Percentiles rank a stretch among this genome's conserved stretches.
phyloP scores from a whole-genome alignment of 2,329 filamentous ascomycete species.

The Alternaria viburni region DNA sequence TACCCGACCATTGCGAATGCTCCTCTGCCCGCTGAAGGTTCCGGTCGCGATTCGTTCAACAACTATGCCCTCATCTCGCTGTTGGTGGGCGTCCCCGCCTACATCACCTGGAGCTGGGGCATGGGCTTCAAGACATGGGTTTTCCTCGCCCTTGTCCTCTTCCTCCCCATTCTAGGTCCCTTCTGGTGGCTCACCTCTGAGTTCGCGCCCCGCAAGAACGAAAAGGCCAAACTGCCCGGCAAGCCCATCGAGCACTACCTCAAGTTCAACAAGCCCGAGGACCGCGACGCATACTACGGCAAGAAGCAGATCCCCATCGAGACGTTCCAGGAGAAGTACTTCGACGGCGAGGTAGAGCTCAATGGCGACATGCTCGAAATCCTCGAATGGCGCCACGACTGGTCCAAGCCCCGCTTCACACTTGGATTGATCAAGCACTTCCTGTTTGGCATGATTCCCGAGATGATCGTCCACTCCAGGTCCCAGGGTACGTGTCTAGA shows the following conservation, averaged over 20 bases:
- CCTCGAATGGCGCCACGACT: slow-evolving; percentile 94
- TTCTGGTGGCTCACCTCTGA: slow-evolving; percentile 85
- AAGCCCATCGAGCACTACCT: slow-evolving; percentile 91
- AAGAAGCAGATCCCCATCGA: slow-evolving; percentile 85
- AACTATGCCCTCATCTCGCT: slow-evolving; percentile 77
- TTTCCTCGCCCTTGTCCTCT: slow-evolving; percentile 82
- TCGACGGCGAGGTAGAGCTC: slow-evolving; percentile 92
- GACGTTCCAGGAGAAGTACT: slow-evolving; percentile 98
- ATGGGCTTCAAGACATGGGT: slow-evolving; percentile 87
- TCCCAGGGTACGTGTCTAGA: slow-evolving; percentile 70
- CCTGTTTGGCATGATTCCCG: slow-evolving; percentile 83
- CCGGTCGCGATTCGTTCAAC: slow-evolving; percentile 86
- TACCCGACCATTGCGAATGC: slow-evolving; percentile 91
- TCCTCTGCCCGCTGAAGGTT: slow-evolving; percentile 86
- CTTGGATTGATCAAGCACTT: slow-evolving; percentile 85
- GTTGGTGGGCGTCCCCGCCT: slow-evolving; percentile 75
- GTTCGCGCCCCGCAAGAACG: slow-evolving; percentile 86
- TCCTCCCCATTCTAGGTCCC: slow-evolving; percentile 76
- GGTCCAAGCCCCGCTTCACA: slow-evolving; percentile 94
- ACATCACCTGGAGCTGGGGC: slow-evolving; percentile 80
- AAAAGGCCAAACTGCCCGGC: slow-evolving; percentile 86
- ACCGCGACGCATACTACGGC: slow-evolving; percentile 73
- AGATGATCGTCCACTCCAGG: slow-evolving; percentile 89
- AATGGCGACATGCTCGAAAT: slow-evolving; percentile 90
- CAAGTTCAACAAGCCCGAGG: slow-evolving; percentile 71